Base-by-base conservation (phyloP, 441 rosid genomes). In the Kokia cookei region DNA sequence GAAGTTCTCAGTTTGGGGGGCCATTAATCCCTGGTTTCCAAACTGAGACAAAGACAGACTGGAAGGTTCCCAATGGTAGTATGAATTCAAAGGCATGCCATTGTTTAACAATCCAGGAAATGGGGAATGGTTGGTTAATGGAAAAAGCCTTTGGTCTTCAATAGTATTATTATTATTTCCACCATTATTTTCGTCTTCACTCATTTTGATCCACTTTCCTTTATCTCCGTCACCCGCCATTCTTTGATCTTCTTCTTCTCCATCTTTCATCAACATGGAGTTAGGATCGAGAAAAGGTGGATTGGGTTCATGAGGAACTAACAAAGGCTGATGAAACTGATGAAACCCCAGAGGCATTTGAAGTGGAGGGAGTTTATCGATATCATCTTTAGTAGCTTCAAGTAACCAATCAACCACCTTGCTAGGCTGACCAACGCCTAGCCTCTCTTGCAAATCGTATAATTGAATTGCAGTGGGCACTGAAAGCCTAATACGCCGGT, bases 341-440 rank as follows among this genome's bases (percentile, higher is more conserved):
- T 85, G 85, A 64, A 91, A 90, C 0, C 91, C 91, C 17, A 74
- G 96, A 11, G 93, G 94, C 73, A 93, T 75, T 15, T 89, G 93
- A 51, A 94, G 82, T 0, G 99, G 94, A n/a, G 99, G 99, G 11
- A 94, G 94, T 76, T 89, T 88, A 67, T 93, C 99, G 0, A 94
- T 91, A 67, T 94, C 99, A 73, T 81, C 58, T 77, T 88, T 90
- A 13, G 92, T 80, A 42, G 80, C 89, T 77, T 94, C 96, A 55
- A 94, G 89, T 73, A 94, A 78, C 99, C 99, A 94, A 73, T 94
- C 99, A 0, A 94, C 80, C 53, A 91, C 99, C 82, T 94, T 93
- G 80, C 99, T 94, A 6, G 99, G 99, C 78, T 93, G 99, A 76
- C 84, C 82, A 22, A 94, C 82, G 3, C 96, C 99, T 40, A 94